These are phyloP conservation scores for Pythium brachiatum DNA, from an alignment of 352 stramenopile genomes.

Conservation along the genomic window DNA sequence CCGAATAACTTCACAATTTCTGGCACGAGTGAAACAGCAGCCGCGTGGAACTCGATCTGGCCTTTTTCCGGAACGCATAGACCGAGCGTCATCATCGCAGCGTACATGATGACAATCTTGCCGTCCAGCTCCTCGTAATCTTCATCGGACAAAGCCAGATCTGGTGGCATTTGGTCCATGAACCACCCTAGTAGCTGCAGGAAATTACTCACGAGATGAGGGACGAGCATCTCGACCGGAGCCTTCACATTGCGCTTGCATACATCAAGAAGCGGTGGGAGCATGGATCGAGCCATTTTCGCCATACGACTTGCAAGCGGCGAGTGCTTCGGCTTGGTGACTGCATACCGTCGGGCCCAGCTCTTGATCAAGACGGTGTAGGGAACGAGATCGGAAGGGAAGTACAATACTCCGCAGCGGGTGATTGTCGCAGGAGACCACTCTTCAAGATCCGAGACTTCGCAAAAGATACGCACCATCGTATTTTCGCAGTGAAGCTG, in stretches of 20 bases:
- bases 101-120: conserved; percentile 41
- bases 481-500: conserved; percentile 40
- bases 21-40: not conserved
- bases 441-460: conserved; percentile 43
- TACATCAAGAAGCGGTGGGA: conserved; percentile 49
- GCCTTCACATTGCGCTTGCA: conserved; percentile 41
- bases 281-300: conserved; percentile 47
- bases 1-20: conserved; percentile 4
- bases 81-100: conserved; percentile 16
- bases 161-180: conserved; percentile 32
- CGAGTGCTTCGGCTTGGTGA: conserved; percentile 22
- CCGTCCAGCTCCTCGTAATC: conserved; percentile 7
- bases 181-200: conserved; percentile 38
- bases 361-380: conserved; percentile 72
- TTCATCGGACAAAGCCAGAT: conserved; percentile 9
- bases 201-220: conserved; percentile 46
- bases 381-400: conserved; percentile 44
- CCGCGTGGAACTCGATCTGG: conserved; percentile 19
- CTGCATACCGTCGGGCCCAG: conserved; percentile 35
- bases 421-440: conserved; percentile 54
- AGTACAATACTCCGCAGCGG: conserved; percentile 56
- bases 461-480: conserved; percentile 49
- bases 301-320: conserved; percentile 28
- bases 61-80: conserved; percentile 13
- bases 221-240: conserved; percentile 42